These are phyloP conservation scores for Copromyces sp. DNA, from an alignment of 495 filamentous ascomycete genomes.

Conservation along the genomic window DNA sequence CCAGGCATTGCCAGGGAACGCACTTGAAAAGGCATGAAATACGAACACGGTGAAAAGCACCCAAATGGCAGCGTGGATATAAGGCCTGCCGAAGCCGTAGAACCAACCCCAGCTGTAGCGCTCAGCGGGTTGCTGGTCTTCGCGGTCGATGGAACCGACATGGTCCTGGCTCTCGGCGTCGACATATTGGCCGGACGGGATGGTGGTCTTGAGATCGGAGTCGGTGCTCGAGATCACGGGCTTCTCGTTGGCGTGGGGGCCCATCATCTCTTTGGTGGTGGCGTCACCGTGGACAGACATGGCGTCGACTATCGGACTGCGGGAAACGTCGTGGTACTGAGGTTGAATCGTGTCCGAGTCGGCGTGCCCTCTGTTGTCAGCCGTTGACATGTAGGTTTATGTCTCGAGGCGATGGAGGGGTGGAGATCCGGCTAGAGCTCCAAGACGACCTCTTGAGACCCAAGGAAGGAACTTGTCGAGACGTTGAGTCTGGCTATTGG, in stretches of 20 bases:
- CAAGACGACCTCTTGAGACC: background rate
- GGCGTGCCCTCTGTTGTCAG: background rate
- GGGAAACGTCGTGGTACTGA: background rate
- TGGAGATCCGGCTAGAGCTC: background rate
- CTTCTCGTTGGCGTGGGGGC: background rate
- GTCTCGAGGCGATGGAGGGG: background rate
- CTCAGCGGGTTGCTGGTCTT: background rate
- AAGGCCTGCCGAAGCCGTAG: background rate
- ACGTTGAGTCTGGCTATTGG: background rate
- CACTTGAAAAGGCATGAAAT: background rate
- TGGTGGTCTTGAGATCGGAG: background rate
- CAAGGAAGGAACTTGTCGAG: background rate
- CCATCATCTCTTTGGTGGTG: background rate
- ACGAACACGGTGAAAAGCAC: constrained; percentile 19
- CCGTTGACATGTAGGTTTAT: background rate
- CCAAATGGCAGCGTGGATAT: constrained; percentile 5
- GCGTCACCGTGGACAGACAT: background rate
- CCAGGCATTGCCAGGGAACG: background rate
- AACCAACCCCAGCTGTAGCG: background rate
- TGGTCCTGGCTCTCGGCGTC: background rate
- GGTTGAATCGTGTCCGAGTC: background rate
- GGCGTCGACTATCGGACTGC: background rate
- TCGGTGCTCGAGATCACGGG: background rate
- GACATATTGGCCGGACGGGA: background rate
- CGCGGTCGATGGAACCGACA: background rate